These are phyloP conservation scores for Ammopiptanthus mongolicus DNA, from an alignment of 306 rosid species.

Conservation along the genomic window DNA sequence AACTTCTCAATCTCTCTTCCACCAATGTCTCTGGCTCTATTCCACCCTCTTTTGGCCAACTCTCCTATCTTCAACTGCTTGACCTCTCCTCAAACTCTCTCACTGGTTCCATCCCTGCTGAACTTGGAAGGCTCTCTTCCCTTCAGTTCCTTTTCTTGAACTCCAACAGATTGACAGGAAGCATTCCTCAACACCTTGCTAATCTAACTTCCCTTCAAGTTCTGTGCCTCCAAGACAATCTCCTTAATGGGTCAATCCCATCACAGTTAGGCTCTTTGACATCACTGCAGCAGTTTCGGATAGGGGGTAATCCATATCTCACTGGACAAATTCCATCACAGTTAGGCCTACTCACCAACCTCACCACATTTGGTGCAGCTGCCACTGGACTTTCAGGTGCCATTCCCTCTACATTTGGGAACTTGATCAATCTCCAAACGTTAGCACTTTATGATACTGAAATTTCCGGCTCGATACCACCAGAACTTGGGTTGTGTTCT, in stretches of 20 bases:
- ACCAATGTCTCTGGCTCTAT: conserved; percentile 80
- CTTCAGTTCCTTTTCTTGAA: conserved; percentile 81
- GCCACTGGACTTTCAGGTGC: conserved; percentile 84
- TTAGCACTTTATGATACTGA: conserved; percentile 85
- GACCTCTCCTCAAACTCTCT: conserved; percentile 88
- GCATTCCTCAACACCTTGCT: conserved; percentile 59
- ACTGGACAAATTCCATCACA: conserved; percentile 72
- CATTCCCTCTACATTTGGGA: conserved; percentile 80
- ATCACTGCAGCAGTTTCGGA: conserved; percentile 78
- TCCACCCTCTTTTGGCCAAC: conserved; percentile 71
- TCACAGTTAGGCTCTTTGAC: conserved; percentile 66
- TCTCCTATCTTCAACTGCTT: conserved; percentile 65
- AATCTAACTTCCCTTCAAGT: conserved; percentile 67
- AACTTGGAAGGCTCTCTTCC: conserved; percentile 59
- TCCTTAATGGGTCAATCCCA: conserved; percentile 80
- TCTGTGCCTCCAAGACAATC: conserved; percentile 76
- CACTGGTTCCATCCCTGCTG: conserved; percentile 66
- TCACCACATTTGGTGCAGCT: conserved; percentile 91
- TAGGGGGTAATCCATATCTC: conserved; percentile 88
- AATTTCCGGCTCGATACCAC: conserved; percentile 67
- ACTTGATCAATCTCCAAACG: conserved; percentile 74
- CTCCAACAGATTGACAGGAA: conserved; percentile 62
- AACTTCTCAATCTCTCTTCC: conserved; percentile 90
- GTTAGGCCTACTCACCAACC: conserved; percentile 69
- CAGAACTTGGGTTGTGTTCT: conserved; percentile 71